Evolutionary conservation across 1,139 yeast genomes (phyloP).

Genomic region (Hansenula lynferdii): DNA sequence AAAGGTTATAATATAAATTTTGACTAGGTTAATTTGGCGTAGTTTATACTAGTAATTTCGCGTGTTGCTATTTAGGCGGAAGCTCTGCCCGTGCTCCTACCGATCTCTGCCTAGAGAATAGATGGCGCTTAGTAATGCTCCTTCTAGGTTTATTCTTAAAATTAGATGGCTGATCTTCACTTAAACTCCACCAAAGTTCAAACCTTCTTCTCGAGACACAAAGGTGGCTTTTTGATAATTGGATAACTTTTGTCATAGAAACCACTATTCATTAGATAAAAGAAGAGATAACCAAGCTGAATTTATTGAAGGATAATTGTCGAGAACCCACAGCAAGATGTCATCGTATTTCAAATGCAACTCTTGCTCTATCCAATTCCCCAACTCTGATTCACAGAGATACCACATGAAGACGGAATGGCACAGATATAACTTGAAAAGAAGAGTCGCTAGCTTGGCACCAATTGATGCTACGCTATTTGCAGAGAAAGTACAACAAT

Average conservation of each 20-base stretch:
- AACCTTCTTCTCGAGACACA: too few species aligned
- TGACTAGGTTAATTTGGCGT: background rate
- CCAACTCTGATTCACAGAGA: conserved; percentile 76
- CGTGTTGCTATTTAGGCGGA: too few species aligned
- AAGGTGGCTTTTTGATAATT: too few species aligned
- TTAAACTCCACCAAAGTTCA: too few species aligned
- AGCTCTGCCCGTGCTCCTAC: background rate
- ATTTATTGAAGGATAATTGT: too few species aligned
- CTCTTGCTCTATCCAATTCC: conserved; percentile 78
- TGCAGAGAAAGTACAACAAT: conserved; percentile 61
- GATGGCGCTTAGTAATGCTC: too few species aligned
- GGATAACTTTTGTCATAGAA: too few species aligned
- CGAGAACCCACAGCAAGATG: conserved; percentile 59
- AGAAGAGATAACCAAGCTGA: too few species aligned
- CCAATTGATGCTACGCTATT: conserved; percentile 77
- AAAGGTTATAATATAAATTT: conserved; percentile 3
- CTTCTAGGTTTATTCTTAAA: too few species aligned
- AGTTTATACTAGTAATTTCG: background rate
- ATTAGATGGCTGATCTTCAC: too few species aligned
- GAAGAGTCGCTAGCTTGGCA: conserved; percentile 83
- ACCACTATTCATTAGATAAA: too few species aligned
- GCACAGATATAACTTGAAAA: conserved; percentile 89
- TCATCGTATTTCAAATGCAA: conserved; percentile 86
- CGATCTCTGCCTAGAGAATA: background rate
- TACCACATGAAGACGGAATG: conserved; percentile 88